Base-by-base conservation (phyloP, 768 basidiomycete species). In the Phallus indusiatus region DNA sequence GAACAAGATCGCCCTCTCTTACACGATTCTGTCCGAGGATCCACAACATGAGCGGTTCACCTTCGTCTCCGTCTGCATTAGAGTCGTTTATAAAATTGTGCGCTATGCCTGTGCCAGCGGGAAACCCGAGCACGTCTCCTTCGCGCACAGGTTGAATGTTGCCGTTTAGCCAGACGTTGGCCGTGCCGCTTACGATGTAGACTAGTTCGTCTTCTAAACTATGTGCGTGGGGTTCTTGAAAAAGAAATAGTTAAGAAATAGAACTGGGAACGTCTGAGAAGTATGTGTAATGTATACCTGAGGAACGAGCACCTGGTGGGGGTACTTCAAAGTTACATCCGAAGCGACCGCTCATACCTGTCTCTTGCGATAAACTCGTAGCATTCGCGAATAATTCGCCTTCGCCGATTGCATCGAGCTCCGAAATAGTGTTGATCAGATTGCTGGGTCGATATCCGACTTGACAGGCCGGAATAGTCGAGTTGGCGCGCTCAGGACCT, bases 1-100 rank as follows among this genome's bases (percentile, higher is more conserved):
- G 60, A 14, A 63, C 47, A 21, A 55, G 37, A 60, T 64, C 63
- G 14, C 63, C 63, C 20, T 57, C 49, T 17, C 55, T 53, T 16
- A 49, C 36, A 35, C 50, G 60, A 21, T 62, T 64, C 57, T 65
- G 62, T 20, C 64, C 64, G n/a, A 65, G 52, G 21, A 65, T 61
- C 54, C 61, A 60, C 18, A 65, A 55, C n/a, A 56, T 60, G 12
- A 63, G 55, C 10, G 64, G 61, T 9, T 65, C 47, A 5, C 63
- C 64, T 47, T 60, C 60, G 12, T 24, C 42, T 12, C 54, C 53
- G 16, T 60, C 36, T 6, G 57, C 57, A 53, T 64, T 65, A 9
- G 64, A 65, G 50, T 65, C 61, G 56, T 65, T 65, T 48, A 65
- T 65, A 57, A 65, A 62, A 9, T 22, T 58, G 42, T 65, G 64